phyloP scores from a whole-genome alignment of 495 filamentous ascomycete genomes.

The Podospora pseudocomata region DNA sequence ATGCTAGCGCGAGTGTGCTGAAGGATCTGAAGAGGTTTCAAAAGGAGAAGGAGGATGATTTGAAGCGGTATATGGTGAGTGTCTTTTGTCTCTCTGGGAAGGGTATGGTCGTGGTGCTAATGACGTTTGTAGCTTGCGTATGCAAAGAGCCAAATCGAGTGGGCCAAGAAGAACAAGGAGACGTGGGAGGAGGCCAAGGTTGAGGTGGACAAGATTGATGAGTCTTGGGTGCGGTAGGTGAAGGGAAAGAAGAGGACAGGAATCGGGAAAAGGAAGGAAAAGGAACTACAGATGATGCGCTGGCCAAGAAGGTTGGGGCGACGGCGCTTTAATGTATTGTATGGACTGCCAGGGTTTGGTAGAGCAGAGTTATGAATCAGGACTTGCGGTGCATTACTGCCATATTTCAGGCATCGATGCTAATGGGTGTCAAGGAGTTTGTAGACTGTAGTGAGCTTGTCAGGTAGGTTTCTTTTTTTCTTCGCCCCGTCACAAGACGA shows the following conservation, averaged over 20 bases:
- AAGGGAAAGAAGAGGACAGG: neutral
- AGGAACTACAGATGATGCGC: neutral
- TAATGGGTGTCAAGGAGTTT: too few species aligned
- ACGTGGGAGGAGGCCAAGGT: slow-evolving; percentile 92
- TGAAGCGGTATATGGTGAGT: slow-evolving; percentile 91
- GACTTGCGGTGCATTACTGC: neutral
- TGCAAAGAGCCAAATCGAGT: slow-evolving; percentile 90
- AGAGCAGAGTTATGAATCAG: neutral
- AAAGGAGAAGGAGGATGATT: slow-evolving; percentile 86
- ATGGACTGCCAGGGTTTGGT: neutral
- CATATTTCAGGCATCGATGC: neutral
- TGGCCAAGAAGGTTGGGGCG: neutral
- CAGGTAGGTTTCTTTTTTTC: too few species aligned
- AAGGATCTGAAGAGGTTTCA: slow-evolving; percentile 91
- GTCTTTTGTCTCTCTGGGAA: slow-evolving; percentile 1
- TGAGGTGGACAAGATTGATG: slow-evolving; percentile 86
- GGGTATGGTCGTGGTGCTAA: neutral
- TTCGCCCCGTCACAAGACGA: too few species aligned
- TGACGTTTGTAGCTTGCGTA: slow-evolving; percentile 68
- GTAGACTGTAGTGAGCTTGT: too few species aligned
- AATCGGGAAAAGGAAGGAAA: neutral
- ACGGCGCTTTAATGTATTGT: neutral
- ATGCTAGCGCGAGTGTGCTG: slow-evolving; percentile 80
- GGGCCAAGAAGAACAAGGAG: slow-evolving; percentile 96
- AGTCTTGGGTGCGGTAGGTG: slow-evolving; percentile 29